phyloP scores from a whole-genome alignment of 2,329 filamentous ascomycete genomes.

The Nothophoma quercina region DNA sequence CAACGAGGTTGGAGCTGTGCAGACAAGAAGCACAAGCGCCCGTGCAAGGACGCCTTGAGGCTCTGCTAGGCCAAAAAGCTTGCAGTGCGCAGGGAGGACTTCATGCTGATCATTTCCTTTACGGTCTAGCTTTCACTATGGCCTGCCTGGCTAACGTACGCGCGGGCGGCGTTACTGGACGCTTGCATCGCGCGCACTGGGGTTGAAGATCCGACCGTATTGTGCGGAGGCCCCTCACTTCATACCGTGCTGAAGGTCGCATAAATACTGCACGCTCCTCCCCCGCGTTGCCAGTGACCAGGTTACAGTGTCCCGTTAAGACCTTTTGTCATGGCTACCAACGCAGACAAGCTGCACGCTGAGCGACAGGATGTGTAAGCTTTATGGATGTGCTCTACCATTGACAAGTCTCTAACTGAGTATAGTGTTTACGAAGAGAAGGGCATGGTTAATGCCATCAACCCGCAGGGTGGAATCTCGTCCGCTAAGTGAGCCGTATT shows the following conservation, averaged over 20 bases:
- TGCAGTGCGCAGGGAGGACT: background rate
- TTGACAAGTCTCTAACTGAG: slow-evolving; percentile 1
- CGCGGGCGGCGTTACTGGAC: slow-evolving; percentile 1
- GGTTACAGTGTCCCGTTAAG: background rate
- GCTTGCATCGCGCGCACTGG: background rate
- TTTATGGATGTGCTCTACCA: background rate
- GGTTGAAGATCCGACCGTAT: background rate
- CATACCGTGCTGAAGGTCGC: background rate
- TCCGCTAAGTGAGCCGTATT: slow-evolving; percentile 15
- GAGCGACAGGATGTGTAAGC: slow-evolving; percentile 27
- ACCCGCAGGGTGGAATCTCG: slow-evolving; percentile 5
- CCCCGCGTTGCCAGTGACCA: background rate
- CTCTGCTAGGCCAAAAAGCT: background rate
- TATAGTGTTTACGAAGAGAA: slow-evolving; percentile 19
- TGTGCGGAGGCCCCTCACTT: slow-evolving; percentile 9
- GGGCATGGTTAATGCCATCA: slow-evolving; percentile 8
- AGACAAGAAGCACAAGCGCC: background rate
- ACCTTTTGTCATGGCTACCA: slow-evolving; percentile 17
- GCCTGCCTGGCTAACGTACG: background rate
- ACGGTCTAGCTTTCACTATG: slow-evolving; percentile 1
- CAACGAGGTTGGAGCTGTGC: background rate
- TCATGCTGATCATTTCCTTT: slow-evolving; percentile 6
- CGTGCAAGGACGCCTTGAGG: background rate
- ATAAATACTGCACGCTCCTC: background rate
- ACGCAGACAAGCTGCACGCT: slow-evolving; percentile 11